Evolutionary conservation across 2,329 filamentous ascomycete genomes (phyloP), one percentile per base, ranked within the genome.

Genomic region (Colletotrichum endophyticum): DNA sequence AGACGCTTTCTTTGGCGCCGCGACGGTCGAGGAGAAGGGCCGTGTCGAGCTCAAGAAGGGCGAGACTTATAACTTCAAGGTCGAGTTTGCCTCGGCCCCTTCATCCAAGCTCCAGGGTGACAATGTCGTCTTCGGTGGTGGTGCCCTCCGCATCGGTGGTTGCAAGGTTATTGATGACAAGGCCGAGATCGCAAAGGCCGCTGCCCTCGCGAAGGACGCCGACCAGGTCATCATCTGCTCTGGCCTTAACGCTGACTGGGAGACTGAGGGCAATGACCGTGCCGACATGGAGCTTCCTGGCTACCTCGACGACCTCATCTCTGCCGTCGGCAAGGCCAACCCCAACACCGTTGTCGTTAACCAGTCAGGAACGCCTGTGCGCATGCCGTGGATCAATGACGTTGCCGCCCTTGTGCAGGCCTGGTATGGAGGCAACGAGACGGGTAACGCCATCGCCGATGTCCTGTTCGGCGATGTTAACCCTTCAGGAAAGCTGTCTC

Each of bases 371-470:
- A 94, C 93, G 0, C 93, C 94, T 2, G 88, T 93, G n/a, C 86
- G 87, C 19, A 91, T 94, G 91, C 91, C 92, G 2, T 94, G 92
- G 91, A 85, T 88, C 5, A 80, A 85, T 53, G 84, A 88, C 36
- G 89, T 90, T 34, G 82, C 82, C n/a, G 89, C 91, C 4, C 84
- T 95, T 8, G 81, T 94, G 3, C 92, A 95, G 80, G 93, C 93
- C n/a, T 95, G 94, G 94, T 95, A 94, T 80, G 93, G 93, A 78
- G 94, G 94, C 30, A 94, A 95, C 81, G 94, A 95, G 85, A 92
- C 92, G 15, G 94, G 94, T 6, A 94, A 95, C 79, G 93, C 92
- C 5, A 92, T 95, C 74, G 93, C 92, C 2, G 93, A 95, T 79
- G 89, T 95, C 3, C 86, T 95, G 22, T 92, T 94, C 78, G 94